These are phyloP conservation scores for Polysphondylium violaceum DNA, from an alignment of 78 protist species.

Conservation along the genomic window DNA sequence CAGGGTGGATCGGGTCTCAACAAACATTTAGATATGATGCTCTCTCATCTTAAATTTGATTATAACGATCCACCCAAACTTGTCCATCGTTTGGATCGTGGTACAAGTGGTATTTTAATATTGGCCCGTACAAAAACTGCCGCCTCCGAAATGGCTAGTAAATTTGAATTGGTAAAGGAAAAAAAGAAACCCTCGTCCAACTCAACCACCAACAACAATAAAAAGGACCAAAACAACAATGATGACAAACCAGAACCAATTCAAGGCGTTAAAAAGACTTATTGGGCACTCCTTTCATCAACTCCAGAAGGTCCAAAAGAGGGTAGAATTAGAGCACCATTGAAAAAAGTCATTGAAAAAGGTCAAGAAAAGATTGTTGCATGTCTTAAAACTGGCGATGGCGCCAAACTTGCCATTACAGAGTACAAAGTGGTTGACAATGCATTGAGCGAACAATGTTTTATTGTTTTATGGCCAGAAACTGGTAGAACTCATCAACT, in stretches of 20 bases:
- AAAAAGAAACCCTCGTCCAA: background rate
- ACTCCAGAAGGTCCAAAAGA: conserved; percentile 70
- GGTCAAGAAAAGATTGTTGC: conserved; percentile 64
- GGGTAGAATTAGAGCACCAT: conserved; percentile 69
- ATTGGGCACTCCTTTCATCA: conserved; percentile 74
- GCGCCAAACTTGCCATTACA: conserved; percentile 55
- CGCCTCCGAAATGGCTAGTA: conserved; percentile 47
- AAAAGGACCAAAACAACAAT: conserved; percentile 1
- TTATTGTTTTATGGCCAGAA: conserved; percentile 76
- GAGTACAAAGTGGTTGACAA: conserved; percentile 50
- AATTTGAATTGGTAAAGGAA: conserved; percentile 29
- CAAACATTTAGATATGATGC: conserved; percentile 75
- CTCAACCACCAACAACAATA: background rate
- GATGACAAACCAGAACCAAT: background rate
- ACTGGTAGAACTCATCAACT: conserved; percentile 83
- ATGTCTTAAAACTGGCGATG: conserved; percentile 43
- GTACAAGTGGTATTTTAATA: conserved; percentile 64
- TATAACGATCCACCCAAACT: conserved; percentile 36
- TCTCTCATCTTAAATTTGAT: conserved; percentile 60
- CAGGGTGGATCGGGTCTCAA: conserved; percentile 83
- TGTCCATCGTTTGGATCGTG: conserved; percentile 45
- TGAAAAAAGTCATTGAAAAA: conserved; percentile 29
- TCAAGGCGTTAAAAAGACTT: conserved; percentile 57
- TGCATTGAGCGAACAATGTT: conserved; percentile 17
- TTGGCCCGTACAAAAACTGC: conserved; percentile 63